Evolutionary conservation across 2,329 filamentous ascomycete species (phyloP), one percentile per base, ranked within the genome.

Genomic region (Periglandula ipomoeae): DNA sequence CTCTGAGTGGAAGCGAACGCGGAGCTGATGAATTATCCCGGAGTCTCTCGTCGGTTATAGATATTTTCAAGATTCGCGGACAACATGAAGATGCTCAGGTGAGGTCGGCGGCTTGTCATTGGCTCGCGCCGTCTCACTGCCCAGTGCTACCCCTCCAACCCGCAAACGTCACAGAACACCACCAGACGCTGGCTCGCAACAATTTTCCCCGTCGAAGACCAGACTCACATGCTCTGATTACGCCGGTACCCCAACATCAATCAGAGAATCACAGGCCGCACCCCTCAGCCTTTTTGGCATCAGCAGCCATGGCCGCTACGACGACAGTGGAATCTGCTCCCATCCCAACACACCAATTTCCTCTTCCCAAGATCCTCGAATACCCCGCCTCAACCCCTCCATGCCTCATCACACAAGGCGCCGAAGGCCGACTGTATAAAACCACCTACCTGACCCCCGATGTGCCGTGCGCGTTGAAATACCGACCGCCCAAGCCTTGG

Each of bases 361-460:
- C 74, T 56, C 81, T 87, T 53, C 84, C 84, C 34, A 66, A 73
- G 30, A 76, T 84, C 56, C 84, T 89, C 66, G 73, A 74, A 50
- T 71, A 81, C 70, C 77, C 78, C 63, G 71, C 77, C 53, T 72
- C 79, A 35, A 65, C 73, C 57, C 67, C 78, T 44, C 81, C 88
- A 54, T 67, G 64, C 44, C 85, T 95, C 61, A 80, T 97, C 58
- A 84, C 88, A 50, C 93, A 97, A 75, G 93, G 93, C 69, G 93
- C 93, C 63, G 93, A 98, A 79, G 90, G 88, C 52, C 88, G 91
- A 55, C 81, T 98, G 62, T 97, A 94, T 79, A 84, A 82, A 66
- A 91, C 88, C 17, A 83, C 80, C 48, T 94, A 88, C 70, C 82
- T 96, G 48, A 65, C 76, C 1, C 78, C 86, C 35, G 65, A 73